Evolutionary conservation across 169 alveolate species (phyloP).

Genomic region (Cryptosporidium xiaoi): DNA sequence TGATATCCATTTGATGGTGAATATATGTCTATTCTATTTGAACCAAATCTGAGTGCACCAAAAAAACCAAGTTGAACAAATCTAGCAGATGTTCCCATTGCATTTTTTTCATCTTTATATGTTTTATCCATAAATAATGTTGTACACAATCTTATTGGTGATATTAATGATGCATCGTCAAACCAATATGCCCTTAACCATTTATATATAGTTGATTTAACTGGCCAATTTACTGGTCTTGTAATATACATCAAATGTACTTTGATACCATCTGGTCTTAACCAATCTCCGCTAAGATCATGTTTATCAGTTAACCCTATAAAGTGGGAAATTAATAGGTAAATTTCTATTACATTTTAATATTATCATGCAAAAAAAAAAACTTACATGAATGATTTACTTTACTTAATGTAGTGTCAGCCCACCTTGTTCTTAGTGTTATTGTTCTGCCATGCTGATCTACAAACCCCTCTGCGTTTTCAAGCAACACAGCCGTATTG

Average conservation of each 20-base stretch:
- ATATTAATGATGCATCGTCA: conserved; percentile 77
- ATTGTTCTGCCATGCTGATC: conserved; percentile 79
- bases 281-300: conserved; percentile 80
- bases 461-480: conserved; percentile 79
- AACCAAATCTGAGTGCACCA: conserved; percentile 81
- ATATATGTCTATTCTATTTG: conserved; percentile 78
- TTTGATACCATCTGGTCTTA: conserved; percentile 77
- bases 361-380: background rate
- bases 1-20: conserved; percentile 77
- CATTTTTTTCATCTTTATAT: conserved; percentile 74
- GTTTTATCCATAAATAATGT: conserved; percentile 79
- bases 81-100: conserved; percentile 78
- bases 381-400: conserved; percentile 71
- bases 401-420: conserved; percentile 70
- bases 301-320: conserved; percentile 69
- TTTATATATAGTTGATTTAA: conserved; percentile 73
- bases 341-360: background rate
- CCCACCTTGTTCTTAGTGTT: conserved; percentile 76
- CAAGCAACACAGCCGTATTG: conserved; percentile 77
- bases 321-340: background rate
- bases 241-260: conserved; percentile 69
- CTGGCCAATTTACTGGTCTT: conserved; percentile 73
- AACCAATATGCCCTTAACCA: conserved; percentile 79
- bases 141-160: conserved; percentile 76
- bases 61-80: conserved; percentile 80